Evolutionary conservation across 116 monocot genomes (phyloP), one percentile per base, ranked within the genome.

Genomic region (Papilionanthe hybrid): DNA sequence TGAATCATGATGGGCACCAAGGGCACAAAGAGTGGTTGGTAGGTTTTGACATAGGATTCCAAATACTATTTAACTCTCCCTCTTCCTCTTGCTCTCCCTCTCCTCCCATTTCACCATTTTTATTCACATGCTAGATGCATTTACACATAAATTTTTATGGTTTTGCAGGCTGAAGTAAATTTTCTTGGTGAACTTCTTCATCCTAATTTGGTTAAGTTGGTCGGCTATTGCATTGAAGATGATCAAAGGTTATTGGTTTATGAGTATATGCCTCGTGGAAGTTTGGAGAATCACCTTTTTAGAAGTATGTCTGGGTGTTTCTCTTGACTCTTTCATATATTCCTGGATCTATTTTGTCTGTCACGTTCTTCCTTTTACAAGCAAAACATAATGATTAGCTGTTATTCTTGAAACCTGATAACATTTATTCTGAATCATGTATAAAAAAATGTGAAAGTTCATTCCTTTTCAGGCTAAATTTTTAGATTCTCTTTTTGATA

Each of bases 1-100:
- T 87, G 13, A 87, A 87, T 60, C 87, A 78, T 84, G 87, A 87
- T 80, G 87, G 84, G 11, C 82, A 84, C 73, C 87, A 87, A 50
- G 87, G 87, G 20, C 87, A 87, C 55, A 84, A 81, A 57, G 87
- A 87, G 49, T 87, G 87, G 87, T 75, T 87, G 84, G 87, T 87
- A 49, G 23, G 25, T 75, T 75, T 48, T 25, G 3, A 73, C 19
- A 1, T 44, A 13, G 0, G 8, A 7, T 43, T 82, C 72, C 68
- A 32, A 29, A 44, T 58, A 11, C 7, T 58, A 29, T 29, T 68
- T 68, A 13, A 48, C 12, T 30, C 30, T 28, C 7, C 7, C 12
- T 28, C 7, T 37, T 4, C 37, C 37, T 37, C 37, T 45, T 6
- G 10, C 45, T 45, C 45, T 10, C 0, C 7, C 10, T 43, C 75